A percentile compares a stretch with the other conserved stretches of the same genome.
Conservation (phyloP, 2,329 filamentous ascomycete species). For the Talaromyces sp. region DNA sequence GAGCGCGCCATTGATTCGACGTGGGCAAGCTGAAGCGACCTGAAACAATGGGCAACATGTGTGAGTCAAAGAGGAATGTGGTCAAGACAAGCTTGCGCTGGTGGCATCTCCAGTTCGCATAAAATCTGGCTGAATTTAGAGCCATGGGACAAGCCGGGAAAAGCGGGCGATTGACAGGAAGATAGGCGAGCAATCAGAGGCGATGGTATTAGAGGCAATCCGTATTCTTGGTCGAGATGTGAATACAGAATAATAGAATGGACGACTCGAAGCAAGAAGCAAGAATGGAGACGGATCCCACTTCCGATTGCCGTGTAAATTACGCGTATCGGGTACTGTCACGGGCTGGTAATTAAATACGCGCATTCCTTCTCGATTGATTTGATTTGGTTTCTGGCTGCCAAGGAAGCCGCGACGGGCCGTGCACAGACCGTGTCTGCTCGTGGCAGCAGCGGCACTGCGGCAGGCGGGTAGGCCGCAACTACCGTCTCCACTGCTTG, state of each 20-base stretch:
- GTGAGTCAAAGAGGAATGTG: conserved; percentile 4
- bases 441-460: conserved; percentile 7
- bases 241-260: not conserved
- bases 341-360: not conserved
- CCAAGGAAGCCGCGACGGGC: conserved; percentile 1
- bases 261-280: not conserved
- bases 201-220: not conserved
- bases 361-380: conserved; percentile 3
- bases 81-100: not conserved
- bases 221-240: not conserved
- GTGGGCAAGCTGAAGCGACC: not conserved
- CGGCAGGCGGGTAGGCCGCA: conserved; percentile 4
- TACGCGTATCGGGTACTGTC: not conserved
- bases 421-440: conserved; percentile 5
- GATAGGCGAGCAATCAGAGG: not conserved
- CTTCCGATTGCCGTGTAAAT: not conserved
- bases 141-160: not conserved
- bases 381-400: not conserved
- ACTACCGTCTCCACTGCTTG: not conserved
- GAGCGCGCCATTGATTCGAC: not conserved
- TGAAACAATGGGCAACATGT: not conserved
- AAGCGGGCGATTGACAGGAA: not conserved
- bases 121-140: not conserved
- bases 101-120: conserved; percentile 1
- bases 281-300: not conserved